These are phyloP conservation scores for Cercospora zeae-maydis DNA, from an alignment of 2,329 filamentous ascomycete species.

Conservation along the genomic window DNA sequence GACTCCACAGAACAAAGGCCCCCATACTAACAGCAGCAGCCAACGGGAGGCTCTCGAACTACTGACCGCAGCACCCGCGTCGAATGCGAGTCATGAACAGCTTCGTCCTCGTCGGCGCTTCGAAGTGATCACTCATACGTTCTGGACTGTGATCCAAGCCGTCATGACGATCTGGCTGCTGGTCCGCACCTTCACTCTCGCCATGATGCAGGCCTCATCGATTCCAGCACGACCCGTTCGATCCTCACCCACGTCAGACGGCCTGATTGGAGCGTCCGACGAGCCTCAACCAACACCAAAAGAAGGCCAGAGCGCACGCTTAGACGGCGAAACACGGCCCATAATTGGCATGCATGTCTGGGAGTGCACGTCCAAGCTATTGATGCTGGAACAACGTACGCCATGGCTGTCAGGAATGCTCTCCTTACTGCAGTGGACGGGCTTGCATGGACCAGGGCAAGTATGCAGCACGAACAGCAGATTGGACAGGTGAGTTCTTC, in stretches of 20 bases:
- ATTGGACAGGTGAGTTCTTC: conserved; percentile 79
- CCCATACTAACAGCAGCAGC: too few relatives aligned
- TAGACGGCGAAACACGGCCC: conserved; percentile 42
- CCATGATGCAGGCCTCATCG: conserved; percentile 64
- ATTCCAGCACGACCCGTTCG: conserved; percentile 53
- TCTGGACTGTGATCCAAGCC: conserved; percentile 21
- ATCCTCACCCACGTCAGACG: conserved; percentile 9
- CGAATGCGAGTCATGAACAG: conserved; percentile 5
- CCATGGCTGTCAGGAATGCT: conserved; percentile 80
- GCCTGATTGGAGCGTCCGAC: neutral
- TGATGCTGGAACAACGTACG: conserved; percentile 76
- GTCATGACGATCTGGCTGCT: conserved; percentile 43
- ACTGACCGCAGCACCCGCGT: conserved; percentile 40
- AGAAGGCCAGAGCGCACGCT: neutral
- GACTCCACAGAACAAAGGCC: neutral
- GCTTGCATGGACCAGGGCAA: conserved; percentile 69
- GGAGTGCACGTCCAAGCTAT: conserved; percentile 66
- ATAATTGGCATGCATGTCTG: conserved; percentile 75
- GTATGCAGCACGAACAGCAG: conserved; percentile 71
- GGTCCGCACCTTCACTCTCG: conserved; percentile 62
- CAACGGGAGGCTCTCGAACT: conserved; percentile 58
- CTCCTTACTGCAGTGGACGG: conserved; percentile 71
- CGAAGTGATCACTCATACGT: conserved; percentile 18
- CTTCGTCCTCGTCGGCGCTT: conserved; percentile 15
- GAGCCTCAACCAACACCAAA: neutral